A percentile compares a stretch with the other conserved stretches of the same genome.
phyloP scores from a whole-genome alignment of 176 grass and related monocot genomes.

The Juncus inflexus region DNA sequence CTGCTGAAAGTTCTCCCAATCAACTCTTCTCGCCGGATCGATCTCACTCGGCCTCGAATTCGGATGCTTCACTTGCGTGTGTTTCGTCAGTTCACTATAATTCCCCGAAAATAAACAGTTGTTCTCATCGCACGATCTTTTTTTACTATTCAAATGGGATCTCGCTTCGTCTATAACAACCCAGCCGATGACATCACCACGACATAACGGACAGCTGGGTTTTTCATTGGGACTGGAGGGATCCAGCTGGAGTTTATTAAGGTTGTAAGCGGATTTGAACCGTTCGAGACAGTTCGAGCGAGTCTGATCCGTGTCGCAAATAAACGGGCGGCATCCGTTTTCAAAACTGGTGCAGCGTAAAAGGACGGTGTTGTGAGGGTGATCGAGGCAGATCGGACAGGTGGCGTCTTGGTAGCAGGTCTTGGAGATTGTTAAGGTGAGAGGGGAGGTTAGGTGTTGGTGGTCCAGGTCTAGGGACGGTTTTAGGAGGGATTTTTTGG shows the following conservation, averaged over 20 bases:
- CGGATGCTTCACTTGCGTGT: slow-evolving; percentile 78
- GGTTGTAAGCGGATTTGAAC: slow-evolving; percentile 74
- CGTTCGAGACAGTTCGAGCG: slow-evolving; percentile 88
- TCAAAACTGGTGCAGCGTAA: slow-evolving; percentile 74
- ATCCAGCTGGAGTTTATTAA: slow-evolving; percentile 54
- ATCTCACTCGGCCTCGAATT: slow-evolving; percentile 91
- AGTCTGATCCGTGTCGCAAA: slow-evolving; percentile 86
- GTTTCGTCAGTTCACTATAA: slow-evolving; percentile 85
- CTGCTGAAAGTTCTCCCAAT: slow-evolving; percentile 98
- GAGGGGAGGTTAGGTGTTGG: too few relatives aligned
- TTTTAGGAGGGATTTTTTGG: slow-evolving; percentile 22
- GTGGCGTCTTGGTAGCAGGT: slow-evolving; percentile 57
- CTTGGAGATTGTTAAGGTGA: slow-evolving; percentile 3
- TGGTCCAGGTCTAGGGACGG: slow-evolving; percentile 10
- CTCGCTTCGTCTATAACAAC: slow-evolving; percentile 69
- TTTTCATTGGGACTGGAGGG: slow-evolving; percentile 51
- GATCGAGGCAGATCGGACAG: slow-evolving; percentile 88
- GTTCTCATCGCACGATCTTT: slow-evolving; percentile 79
- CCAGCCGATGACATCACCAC: slow-evolving; percentile 91
- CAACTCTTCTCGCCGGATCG: slow-evolving; percentile 69
- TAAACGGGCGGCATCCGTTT: slow-evolving; percentile 84
- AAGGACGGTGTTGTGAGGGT: slow-evolving; percentile 81
- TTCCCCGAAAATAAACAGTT: slow-evolving; percentile 66
- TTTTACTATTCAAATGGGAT: slow-evolving; percentile 75
- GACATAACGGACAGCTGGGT: slow-evolving; percentile 75